A percentile compares a stretch with the other conserved stretches of the same genome.
Evolutionary conservation across 345 rosid species (phyloP).

Genomic region (Sonneratia alba): DNA sequence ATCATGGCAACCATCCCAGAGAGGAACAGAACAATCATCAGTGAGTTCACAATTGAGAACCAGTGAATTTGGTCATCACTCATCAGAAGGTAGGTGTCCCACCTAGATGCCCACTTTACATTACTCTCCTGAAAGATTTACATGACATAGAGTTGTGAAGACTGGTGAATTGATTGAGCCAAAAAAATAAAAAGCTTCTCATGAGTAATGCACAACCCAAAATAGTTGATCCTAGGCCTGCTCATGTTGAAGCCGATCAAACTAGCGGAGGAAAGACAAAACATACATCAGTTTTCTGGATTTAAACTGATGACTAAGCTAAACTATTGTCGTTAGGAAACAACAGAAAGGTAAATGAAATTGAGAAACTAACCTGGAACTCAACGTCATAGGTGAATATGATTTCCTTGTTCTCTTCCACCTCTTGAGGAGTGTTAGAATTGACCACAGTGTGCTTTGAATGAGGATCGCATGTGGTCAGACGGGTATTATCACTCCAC

Average conservation of each 20-base stretch:
- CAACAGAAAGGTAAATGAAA: background rate
- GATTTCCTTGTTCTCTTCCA: conserved; percentile 59
- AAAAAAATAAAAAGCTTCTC: background rate
- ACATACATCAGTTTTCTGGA: background rate
- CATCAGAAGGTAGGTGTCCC: background rate
- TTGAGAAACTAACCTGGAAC: conserved; percentile 49
- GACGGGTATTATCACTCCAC: conserved; percentile 59
- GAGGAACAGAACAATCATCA: background rate
- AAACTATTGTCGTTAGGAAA: background rate
- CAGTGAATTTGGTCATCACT: background rate
- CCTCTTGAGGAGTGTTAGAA: conserved; percentile 84
- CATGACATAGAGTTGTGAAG: background rate
- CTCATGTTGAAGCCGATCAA: background rate
- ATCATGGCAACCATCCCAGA: conserved; percentile 1
- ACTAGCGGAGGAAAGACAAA: background rate
- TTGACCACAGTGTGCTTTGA: conserved; percentile 63
- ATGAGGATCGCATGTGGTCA: conserved; percentile 80
- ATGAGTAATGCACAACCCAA: background rate
- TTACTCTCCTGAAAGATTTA: conserved; percentile 19
- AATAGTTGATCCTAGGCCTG: background rate
- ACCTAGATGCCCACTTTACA: conserved; percentile 37
- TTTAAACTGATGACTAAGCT: background rate
- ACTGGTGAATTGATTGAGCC: background rate
- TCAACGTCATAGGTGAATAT: conserved; percentile 86
- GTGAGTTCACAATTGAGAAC: background rate